These are phyloP conservation scores for Lycium barbarum DNA, from an alignment of 257 asterid genomes.

Conservation along the genomic window DNA sequence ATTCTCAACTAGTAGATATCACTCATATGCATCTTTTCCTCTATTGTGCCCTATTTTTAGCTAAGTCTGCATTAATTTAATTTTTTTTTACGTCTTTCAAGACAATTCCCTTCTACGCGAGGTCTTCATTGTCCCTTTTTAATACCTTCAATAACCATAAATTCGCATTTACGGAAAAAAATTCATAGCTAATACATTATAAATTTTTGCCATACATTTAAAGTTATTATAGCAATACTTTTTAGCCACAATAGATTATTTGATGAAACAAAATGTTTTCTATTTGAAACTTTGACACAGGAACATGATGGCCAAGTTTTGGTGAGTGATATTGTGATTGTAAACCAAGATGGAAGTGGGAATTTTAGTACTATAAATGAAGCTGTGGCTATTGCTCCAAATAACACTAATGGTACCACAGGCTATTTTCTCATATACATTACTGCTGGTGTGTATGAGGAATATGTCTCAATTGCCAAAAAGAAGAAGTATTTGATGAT, in stretches of 20 bases:
- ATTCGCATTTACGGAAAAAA: not conserved
- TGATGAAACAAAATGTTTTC: not conserved
- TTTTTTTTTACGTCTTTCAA: fast-evolving
- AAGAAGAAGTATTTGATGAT: constrained; percentile 46
- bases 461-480: constrained; percentile 40
- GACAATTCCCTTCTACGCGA: not conserved
- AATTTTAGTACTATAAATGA: constrained; percentile 36
- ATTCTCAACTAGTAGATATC: not conserved
- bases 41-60: not conserved
- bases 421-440: constrained; percentile 40
- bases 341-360: constrained; percentile 46
- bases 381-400: constrained; percentile 43
- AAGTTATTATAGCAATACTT: not conserved
- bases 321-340: constrained; percentile 34
- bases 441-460: constrained; percentile 40
- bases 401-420: constrained; percentile 28
- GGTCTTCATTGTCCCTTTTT: not conserved
- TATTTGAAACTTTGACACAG: not conserved
- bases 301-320: not conserved
- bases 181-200: too few species aligned
- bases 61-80: not conserved
- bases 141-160: too few species aligned
- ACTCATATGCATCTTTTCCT: not conserved
- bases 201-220: not conserved
- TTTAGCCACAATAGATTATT: not conserved